Evolutionary conservation across 352 stramenopile genomes (phyloP).

Genomic region (Thraustochytrium sp.): DNA sequence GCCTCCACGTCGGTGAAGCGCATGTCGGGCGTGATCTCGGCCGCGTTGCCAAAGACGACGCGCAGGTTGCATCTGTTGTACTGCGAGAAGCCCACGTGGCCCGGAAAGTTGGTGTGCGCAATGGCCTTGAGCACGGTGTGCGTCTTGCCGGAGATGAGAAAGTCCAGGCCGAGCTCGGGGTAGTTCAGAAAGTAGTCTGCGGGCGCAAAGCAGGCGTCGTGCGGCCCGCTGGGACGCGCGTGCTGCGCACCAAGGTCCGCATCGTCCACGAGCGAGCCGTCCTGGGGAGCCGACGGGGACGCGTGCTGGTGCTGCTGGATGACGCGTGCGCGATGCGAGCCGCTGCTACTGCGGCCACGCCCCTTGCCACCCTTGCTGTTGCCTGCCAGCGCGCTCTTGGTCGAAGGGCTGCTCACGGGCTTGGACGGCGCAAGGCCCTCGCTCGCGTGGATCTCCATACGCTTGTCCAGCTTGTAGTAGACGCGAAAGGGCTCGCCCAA

Average conservation of each 20-base stretch:
- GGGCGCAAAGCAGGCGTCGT: constrained; percentile 8
- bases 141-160: neutral
- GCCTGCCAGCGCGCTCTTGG: too few species aligned
- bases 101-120: constrained; percentile 21
- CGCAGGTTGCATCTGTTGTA: constrained; percentile 39
- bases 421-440: neutral
- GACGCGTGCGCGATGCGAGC: too few species aligned
- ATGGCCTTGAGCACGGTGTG: constrained; percentile 22
- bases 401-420: too few species aligned
- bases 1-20: neutral
- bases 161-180: constrained; percentile 3
- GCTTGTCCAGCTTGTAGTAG: constrained; percentile 37
- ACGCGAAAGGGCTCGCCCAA: constrained; percentile 11
- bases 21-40: constrained; percentile 26
- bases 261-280: too few species aligned
- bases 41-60: neutral
- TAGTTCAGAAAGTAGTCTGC: constrained; percentile 38
- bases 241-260: too few species aligned
- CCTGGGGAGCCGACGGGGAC: too few species aligned
- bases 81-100: constrained; percentile 24
- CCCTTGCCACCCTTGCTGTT: neutral
- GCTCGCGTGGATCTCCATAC: constrained; percentile 35
- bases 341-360: neutral
- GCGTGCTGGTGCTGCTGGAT: too few species aligned
- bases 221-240: constrained; percentile 23